Evolutionary conservation across 2,329 filamentous ascomycete genomes (phyloP).

Genomic region (Pseudocercospora vitis): DNA sequence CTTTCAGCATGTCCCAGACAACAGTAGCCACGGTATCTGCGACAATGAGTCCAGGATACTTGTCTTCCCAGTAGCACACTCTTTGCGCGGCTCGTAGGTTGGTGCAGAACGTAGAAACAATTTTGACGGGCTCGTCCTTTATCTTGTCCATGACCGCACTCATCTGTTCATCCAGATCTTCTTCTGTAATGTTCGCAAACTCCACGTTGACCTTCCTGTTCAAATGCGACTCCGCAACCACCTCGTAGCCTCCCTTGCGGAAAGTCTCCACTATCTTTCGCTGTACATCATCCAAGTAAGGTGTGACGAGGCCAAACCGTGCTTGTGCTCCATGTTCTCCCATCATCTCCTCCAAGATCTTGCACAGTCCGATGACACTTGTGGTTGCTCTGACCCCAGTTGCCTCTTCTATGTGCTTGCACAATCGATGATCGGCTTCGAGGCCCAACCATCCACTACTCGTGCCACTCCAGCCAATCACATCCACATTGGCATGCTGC

Average conservation of each 20-base stretch:
- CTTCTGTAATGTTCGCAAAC: slow-evolving; percentile 39
- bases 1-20: slow-evolving; percentile 44
- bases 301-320: slow-evolving; percentile 44
- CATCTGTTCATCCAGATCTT: slow-evolving; percentile 35
- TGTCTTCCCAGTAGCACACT: slow-evolving; percentile 42
- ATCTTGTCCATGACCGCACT: slow-evolving; percentile 31
- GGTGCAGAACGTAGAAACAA: slow-evolving; percentile 47
- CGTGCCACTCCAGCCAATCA: slow-evolving; percentile 38
- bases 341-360: slow-evolving; percentile 33
- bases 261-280: slow-evolving; percentile 42
- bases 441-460: slow-evolving; percentile 29
- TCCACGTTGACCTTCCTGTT: slow-evolving; percentile 41
- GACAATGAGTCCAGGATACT: slow-evolving; percentile 39
- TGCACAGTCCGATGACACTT: slow-evolving; percentile 45
- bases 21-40: slow-evolving; percentile 48
- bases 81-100: slow-evolving; percentile 45
- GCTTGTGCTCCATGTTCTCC: slow-evolving; percentile 20
- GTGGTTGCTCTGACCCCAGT: slow-evolving; percentile 45
- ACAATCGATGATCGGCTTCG: slow-evolving; percentile 42
- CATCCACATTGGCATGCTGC: slow-evolving; percentile 34
- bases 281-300: slow-evolving; percentile 46
- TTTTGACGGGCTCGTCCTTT: slow-evolving; percentile 33
- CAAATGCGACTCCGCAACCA: slow-evolving; percentile 40
- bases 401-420: slow-evolving; percentile 39
- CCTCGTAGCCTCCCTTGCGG: slow-evolving; percentile 35